Conservation (phyloP, 1,284 basidiomycete species). For the Lentinula novae-zelandiae region DNA sequence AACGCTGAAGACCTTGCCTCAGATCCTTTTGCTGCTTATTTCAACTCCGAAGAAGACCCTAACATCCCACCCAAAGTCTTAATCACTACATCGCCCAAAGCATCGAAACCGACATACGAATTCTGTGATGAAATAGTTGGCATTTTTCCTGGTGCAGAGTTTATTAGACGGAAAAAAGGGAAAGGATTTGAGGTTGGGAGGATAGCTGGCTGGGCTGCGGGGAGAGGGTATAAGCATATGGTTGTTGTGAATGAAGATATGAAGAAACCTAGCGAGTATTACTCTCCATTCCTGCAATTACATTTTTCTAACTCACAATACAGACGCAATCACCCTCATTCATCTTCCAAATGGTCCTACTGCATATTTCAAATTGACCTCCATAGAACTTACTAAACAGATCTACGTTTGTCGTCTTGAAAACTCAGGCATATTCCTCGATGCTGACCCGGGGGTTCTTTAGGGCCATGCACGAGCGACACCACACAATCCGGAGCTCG, state of each 20-base stretch:
- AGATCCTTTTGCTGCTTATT: conserved; percentile 72
- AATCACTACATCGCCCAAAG: conserved; percentile 87
- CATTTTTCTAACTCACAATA: background rate
- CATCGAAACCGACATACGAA: conserved; percentile 79
- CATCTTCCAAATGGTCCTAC: conserved; percentile 92
- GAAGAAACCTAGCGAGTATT: conserved; percentile 83
- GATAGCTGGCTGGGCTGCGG: conserved; percentile 93
- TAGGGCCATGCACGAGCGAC: conserved; percentile 92
- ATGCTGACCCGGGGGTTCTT: conserved; percentile 2
- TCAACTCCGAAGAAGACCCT: conserved; percentile 61
- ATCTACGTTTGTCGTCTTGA: conserved; percentile 59
- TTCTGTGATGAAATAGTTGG: conserved; percentile 91
- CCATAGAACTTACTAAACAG: conserved; percentile 80
- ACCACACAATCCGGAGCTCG: conserved; percentile 92
- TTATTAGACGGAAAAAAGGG: conserved; percentile 86
- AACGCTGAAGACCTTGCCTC: conserved; percentile 63
- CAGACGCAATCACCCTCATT: conserved; percentile 90
- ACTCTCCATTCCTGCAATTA: conserved; percentile 13
- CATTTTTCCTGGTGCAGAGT: conserved; percentile 94
- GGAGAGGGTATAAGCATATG: conserved; percentile 84
- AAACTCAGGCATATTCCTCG: background rate
- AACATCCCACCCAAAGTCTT: conserved; percentile 79
- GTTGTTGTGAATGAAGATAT: conserved; percentile 94
- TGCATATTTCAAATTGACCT: conserved; percentile 94
- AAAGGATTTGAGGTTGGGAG: conserved; percentile 92